Conservation (phyloP, 257 asterid species). For the Sherardia arvensis region DNA sequence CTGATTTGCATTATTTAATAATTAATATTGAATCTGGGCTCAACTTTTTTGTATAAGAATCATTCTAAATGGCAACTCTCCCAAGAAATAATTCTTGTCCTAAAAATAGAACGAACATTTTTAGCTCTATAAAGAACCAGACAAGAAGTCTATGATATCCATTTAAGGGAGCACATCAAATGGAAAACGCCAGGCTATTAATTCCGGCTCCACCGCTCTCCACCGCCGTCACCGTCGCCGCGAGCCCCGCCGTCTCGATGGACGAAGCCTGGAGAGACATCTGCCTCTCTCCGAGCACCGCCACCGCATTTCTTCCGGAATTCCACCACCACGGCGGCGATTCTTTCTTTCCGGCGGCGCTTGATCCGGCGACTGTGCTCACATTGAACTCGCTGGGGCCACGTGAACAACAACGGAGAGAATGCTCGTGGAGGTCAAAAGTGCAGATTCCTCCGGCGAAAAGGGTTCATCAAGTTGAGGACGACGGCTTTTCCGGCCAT, state of each 20-base stretch:
- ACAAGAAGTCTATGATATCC: not conserved
- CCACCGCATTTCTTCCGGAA: not conserved
- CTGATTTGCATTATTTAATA: no score
- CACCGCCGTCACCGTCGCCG: not conserved
- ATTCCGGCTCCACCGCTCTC: not conserved
- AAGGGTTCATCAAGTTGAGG: conserved; percentile 2
- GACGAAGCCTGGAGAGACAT: conserved; percentile 22
- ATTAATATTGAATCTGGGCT: no score
- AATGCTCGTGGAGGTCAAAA: not conserved
- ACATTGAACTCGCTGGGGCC: not conserved
- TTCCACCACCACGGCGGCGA: not conserved
- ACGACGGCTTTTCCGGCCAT: not conserved
- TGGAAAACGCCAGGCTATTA: not conserved
- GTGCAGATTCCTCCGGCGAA: not conserved
- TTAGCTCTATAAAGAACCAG: not conserved
- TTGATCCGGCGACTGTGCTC: not conserved
- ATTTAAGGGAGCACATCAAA: not conserved
- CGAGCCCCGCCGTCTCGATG: not conserved
- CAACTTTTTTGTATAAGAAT: no score
- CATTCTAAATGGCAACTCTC: not conserved
- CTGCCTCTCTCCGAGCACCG: conserved; percentile 10
- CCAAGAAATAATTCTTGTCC: not conserved
- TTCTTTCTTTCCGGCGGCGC: not conserved
- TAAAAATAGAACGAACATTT: not conserved
- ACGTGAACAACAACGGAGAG: not conserved